Evolutionary conservation across 495 filamentous ascomycete species (phyloP).

Genomic region (Neurospora sp.): DNA sequence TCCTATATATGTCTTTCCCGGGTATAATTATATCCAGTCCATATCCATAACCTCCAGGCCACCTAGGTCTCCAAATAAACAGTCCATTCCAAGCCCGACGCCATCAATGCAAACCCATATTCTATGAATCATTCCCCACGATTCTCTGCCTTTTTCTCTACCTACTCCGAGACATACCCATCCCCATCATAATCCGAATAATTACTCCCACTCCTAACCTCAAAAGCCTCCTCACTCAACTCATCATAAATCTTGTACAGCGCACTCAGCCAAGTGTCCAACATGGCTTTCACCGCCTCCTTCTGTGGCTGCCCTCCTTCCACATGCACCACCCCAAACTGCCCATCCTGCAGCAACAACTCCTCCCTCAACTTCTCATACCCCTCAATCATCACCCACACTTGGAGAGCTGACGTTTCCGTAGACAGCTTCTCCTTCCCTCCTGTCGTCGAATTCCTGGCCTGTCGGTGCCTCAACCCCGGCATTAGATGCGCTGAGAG

Average conservation of each 20-base stretch:
- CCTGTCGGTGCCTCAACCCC: not conserved
- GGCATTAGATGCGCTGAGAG: conserved; percentile 23
- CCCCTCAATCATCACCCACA: conserved; percentile 43
- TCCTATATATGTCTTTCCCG: not conserved
- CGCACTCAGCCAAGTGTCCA: conserved; percentile 35
- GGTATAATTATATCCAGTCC: not conserved
- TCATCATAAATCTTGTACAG: conserved; percentile 31
- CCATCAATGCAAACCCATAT: not conserved
- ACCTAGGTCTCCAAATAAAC: not conserved
- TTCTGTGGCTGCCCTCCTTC: not conserved
- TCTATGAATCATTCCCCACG: not conserved
- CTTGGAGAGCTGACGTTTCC: conserved; percentile 46
- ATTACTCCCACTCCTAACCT: conserved; percentile 6
- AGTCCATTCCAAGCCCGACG: not conserved
- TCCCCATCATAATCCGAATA: conserved; percentile 3
- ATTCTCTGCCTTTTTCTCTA: not conserved
- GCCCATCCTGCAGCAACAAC: conserved; percentile 12
- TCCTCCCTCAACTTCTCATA: conserved; percentile 35
- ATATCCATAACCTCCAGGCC: not conserved
- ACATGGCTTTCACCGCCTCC: conserved; percentile 20
- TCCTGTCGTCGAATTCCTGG: not conserved
- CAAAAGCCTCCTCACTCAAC: conserved; percentile 4
- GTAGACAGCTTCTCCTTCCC: conserved; percentile 10
- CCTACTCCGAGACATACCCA: conserved; percentile 16
- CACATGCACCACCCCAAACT: conserved; percentile 8